phyloP scores from a whole-genome alignment of 345 rosid genomes.

The Nephelium lappaceum region DNA sequence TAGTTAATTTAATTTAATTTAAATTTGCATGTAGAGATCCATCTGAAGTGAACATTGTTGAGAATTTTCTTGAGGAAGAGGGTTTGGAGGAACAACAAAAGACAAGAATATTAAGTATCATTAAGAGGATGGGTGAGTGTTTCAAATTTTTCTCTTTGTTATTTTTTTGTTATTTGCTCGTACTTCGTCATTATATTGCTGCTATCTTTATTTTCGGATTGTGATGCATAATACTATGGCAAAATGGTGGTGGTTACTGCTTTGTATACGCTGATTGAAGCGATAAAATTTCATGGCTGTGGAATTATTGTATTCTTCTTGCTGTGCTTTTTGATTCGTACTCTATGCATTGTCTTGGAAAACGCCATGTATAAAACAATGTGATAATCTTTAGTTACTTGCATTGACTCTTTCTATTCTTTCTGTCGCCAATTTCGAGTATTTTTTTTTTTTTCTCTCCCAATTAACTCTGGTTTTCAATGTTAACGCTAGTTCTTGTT shows the following conservation, averaged over 20 bases:
- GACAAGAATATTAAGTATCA: constrained; percentile 61
- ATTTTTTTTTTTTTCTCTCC: background rate
- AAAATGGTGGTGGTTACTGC: too few species aligned
- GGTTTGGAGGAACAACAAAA: constrained; percentile 62
- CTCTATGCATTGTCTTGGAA: background rate
- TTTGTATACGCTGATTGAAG: background rate
- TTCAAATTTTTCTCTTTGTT: background rate
- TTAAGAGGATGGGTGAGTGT: constrained; percentile 71
- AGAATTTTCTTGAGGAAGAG: constrained; percentile 76
- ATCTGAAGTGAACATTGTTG: constrained; percentile 64
- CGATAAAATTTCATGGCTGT: background rate
- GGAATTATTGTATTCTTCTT: too few species aligned
- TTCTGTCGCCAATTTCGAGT: background rate
- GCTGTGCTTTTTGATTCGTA: background rate
- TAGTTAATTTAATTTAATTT: background rate
- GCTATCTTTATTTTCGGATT: background rate
- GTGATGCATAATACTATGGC: background rate
- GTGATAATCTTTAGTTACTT: background rate
- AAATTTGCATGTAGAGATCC: constrained; percentile 48
- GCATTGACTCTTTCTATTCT: background rate
- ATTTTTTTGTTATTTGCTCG: background rate
- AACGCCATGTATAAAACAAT: background rate
- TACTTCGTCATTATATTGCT: background rate
- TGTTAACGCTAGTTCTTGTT: background rate
- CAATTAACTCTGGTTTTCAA: background rate